Percentiles rank a stretch among this genome's conserved stretches.
Evolutionary conservation across 768 basidiomycete genomes (phyloP).

Genomic region (Mycena indigotica): DNA sequence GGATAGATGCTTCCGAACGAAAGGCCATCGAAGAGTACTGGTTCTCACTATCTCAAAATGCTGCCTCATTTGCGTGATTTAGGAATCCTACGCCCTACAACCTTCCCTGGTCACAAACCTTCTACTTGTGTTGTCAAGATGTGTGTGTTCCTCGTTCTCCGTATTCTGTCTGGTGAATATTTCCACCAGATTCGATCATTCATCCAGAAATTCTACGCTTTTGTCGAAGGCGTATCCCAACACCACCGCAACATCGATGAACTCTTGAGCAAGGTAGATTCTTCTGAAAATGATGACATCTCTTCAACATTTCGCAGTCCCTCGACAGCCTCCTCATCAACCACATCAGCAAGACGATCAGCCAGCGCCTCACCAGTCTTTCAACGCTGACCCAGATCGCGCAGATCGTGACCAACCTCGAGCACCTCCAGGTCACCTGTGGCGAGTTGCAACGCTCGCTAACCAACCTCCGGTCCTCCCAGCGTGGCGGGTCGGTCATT

Average conservation of each 20-base stretch:
- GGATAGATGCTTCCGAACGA: slow-evolving; percentile 73
- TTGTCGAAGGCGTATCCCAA: slow-evolving; percentile 92
- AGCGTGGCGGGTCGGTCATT: slow-evolving; percentile 79
- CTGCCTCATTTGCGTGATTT: slow-evolving; percentile 9
- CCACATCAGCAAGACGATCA: slow-evolving; percentile 76
- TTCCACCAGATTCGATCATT: slow-evolving; percentile 88
- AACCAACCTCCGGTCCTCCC: slow-evolving; percentile 83
- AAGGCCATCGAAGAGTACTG: slow-evolving; percentile 59
- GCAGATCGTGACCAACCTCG: slow-evolving; percentile 89
- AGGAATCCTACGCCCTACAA: slow-evolving; percentile 68
- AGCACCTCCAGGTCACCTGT: slow-evolving; percentile 87
- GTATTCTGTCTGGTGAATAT: no score
- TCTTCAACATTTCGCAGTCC: slow-evolving; percentile 51
- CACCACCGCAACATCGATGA: slow-evolving; percentile 92
- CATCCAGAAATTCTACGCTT: slow-evolving; percentile 94
- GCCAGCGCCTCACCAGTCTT: slow-evolving; percentile 69
- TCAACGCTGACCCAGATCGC: slow-evolving; percentile 87
- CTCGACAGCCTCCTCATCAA: slow-evolving; percentile 80
- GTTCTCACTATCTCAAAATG: not conserved
- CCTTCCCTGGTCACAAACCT: slow-evolving; percentile 94
- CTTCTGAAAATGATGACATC: slow-evolving; percentile 1
- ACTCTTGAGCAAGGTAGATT: slow-evolving; percentile 75
- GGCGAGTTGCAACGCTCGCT: slow-evolving; percentile 82
- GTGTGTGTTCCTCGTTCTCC: slow-evolving; percentile 51
- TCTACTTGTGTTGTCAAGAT: slow-evolving; percentile 92